These are phyloP conservation scores for Blechomonas ayalai DNA, from an alignment of 208 protist species.

Conservation along the genomic window DNA sequence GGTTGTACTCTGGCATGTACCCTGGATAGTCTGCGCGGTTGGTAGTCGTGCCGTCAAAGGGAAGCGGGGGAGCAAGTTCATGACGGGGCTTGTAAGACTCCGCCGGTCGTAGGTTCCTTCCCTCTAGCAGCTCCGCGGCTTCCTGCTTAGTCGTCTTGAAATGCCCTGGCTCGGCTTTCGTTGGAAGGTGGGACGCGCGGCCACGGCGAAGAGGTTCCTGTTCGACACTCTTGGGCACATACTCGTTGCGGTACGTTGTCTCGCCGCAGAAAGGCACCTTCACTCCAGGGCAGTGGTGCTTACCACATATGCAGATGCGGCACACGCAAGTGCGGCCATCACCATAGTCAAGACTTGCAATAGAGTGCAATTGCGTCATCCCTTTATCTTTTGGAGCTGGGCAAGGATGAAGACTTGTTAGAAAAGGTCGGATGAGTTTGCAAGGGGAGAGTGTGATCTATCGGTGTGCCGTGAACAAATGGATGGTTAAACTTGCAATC, in stretches of 20 bases:
- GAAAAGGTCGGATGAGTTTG: too few species aligned
- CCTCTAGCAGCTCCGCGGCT: slow-evolving; percentile 70
- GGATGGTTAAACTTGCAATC: too few species aligned
- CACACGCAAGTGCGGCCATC: slow-evolving; percentile 85
- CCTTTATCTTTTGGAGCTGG: slow-evolving; percentile 1
- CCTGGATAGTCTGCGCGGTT: slow-evolving; percentile 86
- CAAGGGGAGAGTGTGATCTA: too few species aligned
- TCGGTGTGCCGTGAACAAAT: too few species aligned
- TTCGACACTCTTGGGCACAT: slow-evolving; percentile 69
- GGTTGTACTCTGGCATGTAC: slow-evolving; percentile 71
- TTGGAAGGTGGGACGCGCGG: slow-evolving; percentile 44
- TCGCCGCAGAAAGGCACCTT: slow-evolving; percentile 77
- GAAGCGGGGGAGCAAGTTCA: slow-evolving; percentile 35
- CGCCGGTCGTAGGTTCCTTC: slow-evolving; percentile 64
- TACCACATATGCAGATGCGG: slow-evolving; percentile 83
- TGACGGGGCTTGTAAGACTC: slow-evolving; percentile 82
- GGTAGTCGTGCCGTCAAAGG: slow-evolving; percentile 79
- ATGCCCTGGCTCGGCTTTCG: slow-evolving; percentile 76
- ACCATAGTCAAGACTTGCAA: slow-evolving; percentile 85
- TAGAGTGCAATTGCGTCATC: slow-evolving; percentile 84
- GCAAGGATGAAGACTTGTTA: too few species aligned
- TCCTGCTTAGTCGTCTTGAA: slow-evolving; percentile 88
- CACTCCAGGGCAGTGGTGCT: slow-evolving; percentile 73
- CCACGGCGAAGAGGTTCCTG: slow-evolving; percentile 29
- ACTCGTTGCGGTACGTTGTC: slow-evolving; percentile 84